Evolutionary conservation across 1,284 basidiomycete species (phyloP), one percentile per base, ranked within the genome.

Genomic region (Cutaneotrichosporon mucoides): DNA sequence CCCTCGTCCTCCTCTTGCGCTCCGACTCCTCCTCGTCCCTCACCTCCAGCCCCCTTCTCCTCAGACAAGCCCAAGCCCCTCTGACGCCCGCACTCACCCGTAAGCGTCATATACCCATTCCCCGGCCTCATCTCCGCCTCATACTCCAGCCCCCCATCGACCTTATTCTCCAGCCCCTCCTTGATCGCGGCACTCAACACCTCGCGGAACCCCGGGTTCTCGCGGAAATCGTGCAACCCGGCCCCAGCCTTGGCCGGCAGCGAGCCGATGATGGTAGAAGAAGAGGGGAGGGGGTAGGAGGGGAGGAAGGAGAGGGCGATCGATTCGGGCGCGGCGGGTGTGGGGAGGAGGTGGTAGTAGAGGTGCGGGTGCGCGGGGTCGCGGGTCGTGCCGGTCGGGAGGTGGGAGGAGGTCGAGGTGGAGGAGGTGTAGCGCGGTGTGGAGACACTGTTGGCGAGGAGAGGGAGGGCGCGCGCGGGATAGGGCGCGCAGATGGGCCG

Each of bases 91-190:
- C 2, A 67, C 73, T 51, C 43, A 78, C 75, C 76, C 0, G 71
- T 73, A 53, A 79, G 70, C 54, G 76, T 73, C 48, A 79, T 75
- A 59, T 71, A 78, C 33, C 77, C 77, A 56, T 79, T 76, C 13
- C 64, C 66, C 1, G 74, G 74, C 58, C 77, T 43, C 15, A 66
- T 69, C 12, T 67, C 56, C 7, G 77, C 77, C 63, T 77, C 76
- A 43, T 70, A 74, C 13, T 59, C 62, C 8, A 77, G 66, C 7
- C 61, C 65, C 47, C 62, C 54, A 12, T 62, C 63, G 43, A 60
- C 65, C 2, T 66, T 67, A 3, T 53, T 12, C 35, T 51, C 59
- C 10, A 73, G 45, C 1, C 64, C 68, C 1, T 63, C 56, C 56
- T 67, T 65, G 37, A 76, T 66, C 3, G 66, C 61, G 5, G 49